phyloP scores from a whole-genome alignment of 495 filamentous ascomycete species.

The Penicillium angulare region DNA sequence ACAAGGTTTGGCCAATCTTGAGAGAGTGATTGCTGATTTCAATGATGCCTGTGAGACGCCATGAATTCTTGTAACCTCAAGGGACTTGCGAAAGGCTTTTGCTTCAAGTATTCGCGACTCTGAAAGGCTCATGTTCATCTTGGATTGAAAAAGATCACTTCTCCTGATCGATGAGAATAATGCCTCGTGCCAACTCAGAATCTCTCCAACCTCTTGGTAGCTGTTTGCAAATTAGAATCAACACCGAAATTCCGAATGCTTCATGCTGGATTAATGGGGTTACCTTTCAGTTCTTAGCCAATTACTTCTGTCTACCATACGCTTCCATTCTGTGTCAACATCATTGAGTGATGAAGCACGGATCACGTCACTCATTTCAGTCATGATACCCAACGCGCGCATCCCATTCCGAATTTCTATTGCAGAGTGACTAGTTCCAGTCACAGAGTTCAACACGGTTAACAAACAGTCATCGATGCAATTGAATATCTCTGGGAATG shows the following conservation, averaged over 20 bases:
- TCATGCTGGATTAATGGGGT: neutral
- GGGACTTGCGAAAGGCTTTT: conserved; percentile 67
- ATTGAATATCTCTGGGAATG: conserved; percentile 45
- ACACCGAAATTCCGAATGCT: neutral
- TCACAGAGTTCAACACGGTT: conserved; percentile 58
- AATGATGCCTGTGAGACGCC: conserved; percentile 82
- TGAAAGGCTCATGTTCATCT: conserved; percentile 52
- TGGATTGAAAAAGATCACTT: conserved; percentile 57
- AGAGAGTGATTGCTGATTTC: conserved; percentile 76
- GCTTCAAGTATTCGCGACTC: conserved; percentile 73
- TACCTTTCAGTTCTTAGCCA: conserved; percentile 83
- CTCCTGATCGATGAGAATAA: conserved; percentile 77
- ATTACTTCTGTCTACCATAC: conserved; percentile 60
- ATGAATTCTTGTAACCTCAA: conserved; percentile 72
- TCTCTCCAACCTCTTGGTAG: conserved; percentile 75
- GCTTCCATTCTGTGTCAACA: conserved; percentile 58
- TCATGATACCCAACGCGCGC: conserved; percentile 70
- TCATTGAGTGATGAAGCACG: conserved; percentile 55
- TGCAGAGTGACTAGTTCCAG: conserved; percentile 53
- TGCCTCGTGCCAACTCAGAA: conserved; percentile 78
- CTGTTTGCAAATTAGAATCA: conserved; percentile 43
- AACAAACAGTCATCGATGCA: conserved; percentile 65
- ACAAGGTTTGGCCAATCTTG: conserved; percentile 65
- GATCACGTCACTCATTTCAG: conserved; percentile 78
- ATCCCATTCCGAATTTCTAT: conserved; percentile 62